A percentile compares a stretch with the other conserved stretches of the same genome.
These are phyloP conservation scores for Exophiala calicioides DNA, from an alignment of 2,329 filamentous ascomycete species.

Conservation along the genomic window DNA sequence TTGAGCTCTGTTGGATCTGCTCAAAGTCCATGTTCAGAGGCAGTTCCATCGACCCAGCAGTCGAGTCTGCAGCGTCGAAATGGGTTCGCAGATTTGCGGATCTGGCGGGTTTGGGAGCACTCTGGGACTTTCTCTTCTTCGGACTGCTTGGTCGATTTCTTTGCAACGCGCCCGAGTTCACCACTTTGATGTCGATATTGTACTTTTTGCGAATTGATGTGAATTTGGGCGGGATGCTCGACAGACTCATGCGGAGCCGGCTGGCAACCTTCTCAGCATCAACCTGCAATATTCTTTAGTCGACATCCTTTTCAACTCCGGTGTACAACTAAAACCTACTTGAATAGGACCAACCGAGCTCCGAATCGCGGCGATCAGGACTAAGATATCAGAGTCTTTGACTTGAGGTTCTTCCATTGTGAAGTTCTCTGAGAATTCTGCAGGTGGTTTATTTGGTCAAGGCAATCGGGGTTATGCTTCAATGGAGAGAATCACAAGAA, in stretches of 20 bases:
- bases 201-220: slow-evolving; percentile 23
- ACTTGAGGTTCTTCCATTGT: slow-evolving; percentile 18
- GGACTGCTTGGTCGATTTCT: slow-evolving; percentile 23
- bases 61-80: too few relatives aligned
- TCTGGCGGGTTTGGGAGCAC: not conserved
- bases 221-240: slow-evolving; percentile 25
- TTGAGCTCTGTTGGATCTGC: not conserved
- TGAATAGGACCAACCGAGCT: slow-evolving; percentile 25
- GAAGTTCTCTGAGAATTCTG: not conserved
- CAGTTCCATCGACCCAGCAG: too few relatives aligned
- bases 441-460: too few relatives aligned
- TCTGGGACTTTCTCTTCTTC: slow-evolving; percentile 18
- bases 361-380: slow-evolving; percentile 24
- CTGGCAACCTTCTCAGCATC: slow-evolving; percentile 24
- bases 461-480: too few relatives aligned
- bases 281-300: slow-evolving; percentile 11
- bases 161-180: slow-evolving; percentile 26
- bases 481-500: not conserved
- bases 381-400: slow-evolving; percentile 23
- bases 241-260: slow-evolving; percentile 24
- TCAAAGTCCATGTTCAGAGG: not conserved
- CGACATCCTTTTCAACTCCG: not conserved
- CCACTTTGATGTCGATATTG: slow-evolving; percentile 27
- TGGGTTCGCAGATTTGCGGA: slow-evolving; percentile 1
- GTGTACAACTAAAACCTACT: slow-evolving; percentile 2